phyloP scores from a whole-genome alignment of 768 basidiomycete genomes.

The Tephrocybe rancida region DNA sequence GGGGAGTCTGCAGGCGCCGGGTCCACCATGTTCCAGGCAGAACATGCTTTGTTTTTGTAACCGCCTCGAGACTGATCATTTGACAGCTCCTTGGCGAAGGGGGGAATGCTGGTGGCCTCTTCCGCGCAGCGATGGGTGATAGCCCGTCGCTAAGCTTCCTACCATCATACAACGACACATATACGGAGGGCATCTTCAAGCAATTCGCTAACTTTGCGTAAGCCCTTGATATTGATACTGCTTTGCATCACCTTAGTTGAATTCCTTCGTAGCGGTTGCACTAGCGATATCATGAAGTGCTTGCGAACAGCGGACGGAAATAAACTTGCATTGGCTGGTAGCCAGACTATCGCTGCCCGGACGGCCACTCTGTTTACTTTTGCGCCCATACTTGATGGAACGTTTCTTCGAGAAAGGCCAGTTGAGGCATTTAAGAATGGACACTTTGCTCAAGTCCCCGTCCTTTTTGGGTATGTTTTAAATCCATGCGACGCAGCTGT shows the following conservation, averaged over 20 bases:
- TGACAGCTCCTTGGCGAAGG: constrained; percentile 39
- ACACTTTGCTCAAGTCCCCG: constrained; percentile 37
- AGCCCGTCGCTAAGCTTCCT: constrained; percentile 42
- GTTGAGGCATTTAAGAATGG: constrained; percentile 41
- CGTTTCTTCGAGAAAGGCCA: constrained; percentile 34
- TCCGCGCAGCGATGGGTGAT: constrained; percentile 44
- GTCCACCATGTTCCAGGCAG: constrained; percentile 42
- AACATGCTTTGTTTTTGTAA: background rate
- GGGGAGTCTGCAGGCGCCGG: constrained; percentile 45
- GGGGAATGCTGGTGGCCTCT: constrained; percentile 38
- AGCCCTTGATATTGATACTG: constrained; percentile 9
- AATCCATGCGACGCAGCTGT: background rate
- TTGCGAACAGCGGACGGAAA: constrained; percentile 29
- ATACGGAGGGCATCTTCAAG: constrained; percentile 34
- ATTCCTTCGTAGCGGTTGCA: constrained; percentile 17
- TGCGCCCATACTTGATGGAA: constrained; percentile 37
- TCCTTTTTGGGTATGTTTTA: constrained; percentile 37
- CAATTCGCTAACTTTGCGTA: constrained; percentile 39
- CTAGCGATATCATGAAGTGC: constrained; percentile 29
- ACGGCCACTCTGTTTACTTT: constrained; percentile 38
- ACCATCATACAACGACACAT: constrained; percentile 33
- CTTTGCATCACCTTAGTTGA: background rate
- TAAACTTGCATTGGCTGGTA: constrained; percentile 34
- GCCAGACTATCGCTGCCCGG: constrained; percentile 28
- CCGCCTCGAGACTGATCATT: background rate